Evolutionary conservation across 2,329 filamentous ascomycete genomes (phyloP).

Genomic region (Harringtonia lauricola): DNA sequence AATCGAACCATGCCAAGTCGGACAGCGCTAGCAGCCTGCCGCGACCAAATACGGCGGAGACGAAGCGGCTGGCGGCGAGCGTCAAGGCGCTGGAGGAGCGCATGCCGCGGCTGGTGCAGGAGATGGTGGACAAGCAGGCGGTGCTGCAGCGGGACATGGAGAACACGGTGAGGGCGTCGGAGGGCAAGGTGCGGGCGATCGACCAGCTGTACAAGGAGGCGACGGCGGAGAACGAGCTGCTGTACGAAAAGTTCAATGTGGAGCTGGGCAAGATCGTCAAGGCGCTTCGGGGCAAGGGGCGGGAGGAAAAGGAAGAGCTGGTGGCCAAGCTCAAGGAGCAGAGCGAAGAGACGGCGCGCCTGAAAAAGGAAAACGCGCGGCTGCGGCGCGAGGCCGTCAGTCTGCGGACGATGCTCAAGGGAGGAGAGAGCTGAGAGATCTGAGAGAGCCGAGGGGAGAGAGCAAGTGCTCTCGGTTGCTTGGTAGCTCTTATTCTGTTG

Average conservation of each 20-base stretch:
- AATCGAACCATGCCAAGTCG: background rate
- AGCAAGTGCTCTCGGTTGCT: background rate
- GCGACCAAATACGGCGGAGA: conserved; percentile 10
- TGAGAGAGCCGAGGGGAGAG: background rate
- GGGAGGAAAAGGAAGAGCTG: conserved; percentile 71
- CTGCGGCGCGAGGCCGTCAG: conserved; percentile 75
- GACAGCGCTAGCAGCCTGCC: background rate
- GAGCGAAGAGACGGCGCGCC: conserved; percentile 63
- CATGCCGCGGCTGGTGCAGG: conserved; percentile 47
- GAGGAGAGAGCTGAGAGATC: conserved; percentile 19
- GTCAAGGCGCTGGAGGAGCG: conserved; percentile 57
- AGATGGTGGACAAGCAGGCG: conserved; percentile 49
- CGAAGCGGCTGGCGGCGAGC: conserved; percentile 36
- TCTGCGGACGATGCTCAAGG: conserved; percentile 44
- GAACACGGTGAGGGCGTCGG: conserved; percentile 58
- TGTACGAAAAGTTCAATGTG: conserved; percentile 88
- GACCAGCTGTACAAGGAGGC: conserved; percentile 84
- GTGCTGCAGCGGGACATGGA: conserved; percentile 62
- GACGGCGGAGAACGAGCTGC: conserved; percentile 80
- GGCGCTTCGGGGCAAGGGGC: conserved; percentile 59
- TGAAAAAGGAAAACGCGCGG: conserved; percentile 78
- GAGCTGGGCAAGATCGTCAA: conserved; percentile 76
- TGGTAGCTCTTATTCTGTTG: background rate
- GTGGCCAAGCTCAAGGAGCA: conserved; percentile 59
- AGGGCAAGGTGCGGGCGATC: conserved; percentile 68